Evolutionary conservation across 2,329 filamentous ascomycete genomes (phyloP).

Genomic region (Ascomycota sp.): DNA sequence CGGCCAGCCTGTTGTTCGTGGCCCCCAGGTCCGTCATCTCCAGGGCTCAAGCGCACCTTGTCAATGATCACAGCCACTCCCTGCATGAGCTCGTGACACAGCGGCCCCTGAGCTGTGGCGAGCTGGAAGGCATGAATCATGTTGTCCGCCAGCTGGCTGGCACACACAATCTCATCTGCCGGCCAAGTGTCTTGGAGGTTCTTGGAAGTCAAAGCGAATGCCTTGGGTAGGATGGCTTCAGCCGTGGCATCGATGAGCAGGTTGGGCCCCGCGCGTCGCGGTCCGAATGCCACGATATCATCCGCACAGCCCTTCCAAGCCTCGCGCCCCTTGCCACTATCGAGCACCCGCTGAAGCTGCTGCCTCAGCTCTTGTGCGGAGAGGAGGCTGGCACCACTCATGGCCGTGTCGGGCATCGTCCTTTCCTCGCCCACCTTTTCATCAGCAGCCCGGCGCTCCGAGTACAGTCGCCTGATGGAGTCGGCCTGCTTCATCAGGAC

Average conservation of each 20-base stretch:
- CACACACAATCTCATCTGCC: slow-evolving; percentile 28
- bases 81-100: slow-evolving; percentile 85
- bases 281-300: slow-evolving; percentile 77
- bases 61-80: slow-evolving; percentile 84
- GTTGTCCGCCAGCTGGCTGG: slow-evolving; percentile 67
- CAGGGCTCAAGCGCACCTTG: slow-evolving; percentile 42
- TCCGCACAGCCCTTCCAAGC: slow-evolving; percentile 57
- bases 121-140: slow-evolving; percentile 89
- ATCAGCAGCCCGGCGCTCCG: slow-evolving; percentile 34
- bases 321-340: slow-evolving; percentile 53
- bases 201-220: slow-evolving; percentile 27
- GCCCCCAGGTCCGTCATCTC: slow-evolving; percentile 33
- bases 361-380: slow-evolving; percentile 58
- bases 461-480: slow-evolving; percentile 61
- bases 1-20: slow-evolving; percentile 50
- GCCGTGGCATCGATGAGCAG: slow-evolving; percentile 68
- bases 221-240: slow-evolving; percentile 49
- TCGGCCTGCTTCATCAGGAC: slow-evolving; percentile 66
- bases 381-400: slow-evolving; percentile 39
- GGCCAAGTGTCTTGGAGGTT: slow-evolving; percentile 13
- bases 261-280: slow-evolving; percentile 69
- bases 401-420: slow-evolving; percentile 33
- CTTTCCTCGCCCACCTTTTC: slow-evolving; percentile 17
- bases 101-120: slow-evolving; percentile 66
- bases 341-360: slow-evolving; percentile 47